Percentiles rank a stretch among this genome's conserved stretches.
Evolutionary conservation across 108 stramenopile species (phyloP).

Genomic region (Cyclotella baltica): DNA sequence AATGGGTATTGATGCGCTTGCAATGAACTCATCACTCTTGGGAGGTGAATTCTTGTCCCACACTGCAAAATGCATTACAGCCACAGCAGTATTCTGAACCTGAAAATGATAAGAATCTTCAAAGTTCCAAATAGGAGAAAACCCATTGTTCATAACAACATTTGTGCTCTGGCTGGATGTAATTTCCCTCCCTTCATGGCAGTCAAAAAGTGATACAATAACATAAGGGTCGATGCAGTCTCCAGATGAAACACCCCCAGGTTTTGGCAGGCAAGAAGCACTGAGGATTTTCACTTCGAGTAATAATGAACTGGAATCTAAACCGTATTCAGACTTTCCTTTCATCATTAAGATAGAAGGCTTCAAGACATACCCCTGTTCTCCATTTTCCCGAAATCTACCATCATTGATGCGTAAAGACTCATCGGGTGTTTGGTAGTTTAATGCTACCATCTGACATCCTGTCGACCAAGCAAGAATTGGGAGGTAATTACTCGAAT

Average conservation of each 20-base stretch:
- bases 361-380: conserved; percentile 93
- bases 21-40: conserved; percentile 70
- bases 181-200: conserved; percentile 62
- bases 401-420: conserved; percentile 90
- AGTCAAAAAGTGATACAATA: conserved; percentile 73
- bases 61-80: conserved; percentile 77
- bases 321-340: too few species aligned
- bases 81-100: conserved; percentile 69
- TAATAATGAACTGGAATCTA: conserved; percentile 46
- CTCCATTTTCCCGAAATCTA: conserved; percentile 87
- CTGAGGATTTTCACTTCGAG: conserved; percentile 68
- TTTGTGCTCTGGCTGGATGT: conserved; percentile 47
- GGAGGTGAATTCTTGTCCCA: conserved; percentile 66
- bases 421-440: conserved; percentile 89
- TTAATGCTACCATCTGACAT: conserved; percentile 94
- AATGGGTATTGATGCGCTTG: conserved; percentile 83
- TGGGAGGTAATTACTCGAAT: conserved; percentile 96
- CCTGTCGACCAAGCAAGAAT: conserved; percentile 90
- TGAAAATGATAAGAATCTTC: conserved; percentile 53
- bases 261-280: conserved; percentile 86
- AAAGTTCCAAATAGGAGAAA: conserved; percentile 75
- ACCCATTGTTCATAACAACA: conserved; percentile 76
- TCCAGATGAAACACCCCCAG: conserved; percentile 68
- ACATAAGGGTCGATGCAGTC: conserved; percentile 90
- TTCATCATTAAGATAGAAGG: conserved; percentile 67